Percentiles rank a stretch among this genome's conserved stretches.
phyloP scores from a whole-genome alignment of 2,329 filamentous ascomycete species.

The Aureobasidium subglaciale region DNA sequence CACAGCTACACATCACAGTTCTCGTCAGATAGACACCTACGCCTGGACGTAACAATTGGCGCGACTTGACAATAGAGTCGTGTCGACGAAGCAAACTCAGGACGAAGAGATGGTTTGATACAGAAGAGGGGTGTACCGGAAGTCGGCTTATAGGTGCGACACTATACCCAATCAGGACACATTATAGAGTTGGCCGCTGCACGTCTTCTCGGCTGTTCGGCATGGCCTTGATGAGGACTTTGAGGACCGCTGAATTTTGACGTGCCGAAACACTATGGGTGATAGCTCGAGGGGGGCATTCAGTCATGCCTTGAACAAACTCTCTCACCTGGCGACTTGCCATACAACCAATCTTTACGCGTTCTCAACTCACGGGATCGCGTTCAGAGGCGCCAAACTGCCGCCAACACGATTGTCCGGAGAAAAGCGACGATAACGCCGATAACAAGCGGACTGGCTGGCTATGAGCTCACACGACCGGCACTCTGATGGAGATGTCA shows the following conservation, averaged over 20 bases:
- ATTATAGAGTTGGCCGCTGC: not conserved
- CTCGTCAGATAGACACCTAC: too few species aligned
- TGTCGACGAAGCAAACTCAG: too few species aligned
- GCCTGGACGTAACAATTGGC: too few species aligned
- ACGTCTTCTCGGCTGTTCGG: conserved; percentile 3
- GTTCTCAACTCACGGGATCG: not conserved
- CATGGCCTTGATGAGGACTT: not conserved
- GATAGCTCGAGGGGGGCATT: not conserved
- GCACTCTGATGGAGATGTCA: not conserved
- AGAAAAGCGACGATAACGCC: not conserved
- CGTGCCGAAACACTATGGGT: not conserved
- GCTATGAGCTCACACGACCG: conserved; percentile 2
- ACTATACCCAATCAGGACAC: not conserved
- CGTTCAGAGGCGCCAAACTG: not conserved
- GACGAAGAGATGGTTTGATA: too few species aligned
- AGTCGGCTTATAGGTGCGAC: not conserved
- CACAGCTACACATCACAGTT: too few species aligned
- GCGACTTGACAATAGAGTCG: too few species aligned
- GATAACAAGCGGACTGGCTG: not conserved
- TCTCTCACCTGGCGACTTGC: not conserved
- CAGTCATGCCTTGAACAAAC: not conserved
- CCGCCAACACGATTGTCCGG: not conserved
- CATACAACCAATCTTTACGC: not conserved
- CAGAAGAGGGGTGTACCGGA: not conserved
- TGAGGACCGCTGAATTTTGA: not conserved